Base-by-base conservation (phyloP, 176 grass and related monocot genomes). In the Juncus effusus region DNA sequence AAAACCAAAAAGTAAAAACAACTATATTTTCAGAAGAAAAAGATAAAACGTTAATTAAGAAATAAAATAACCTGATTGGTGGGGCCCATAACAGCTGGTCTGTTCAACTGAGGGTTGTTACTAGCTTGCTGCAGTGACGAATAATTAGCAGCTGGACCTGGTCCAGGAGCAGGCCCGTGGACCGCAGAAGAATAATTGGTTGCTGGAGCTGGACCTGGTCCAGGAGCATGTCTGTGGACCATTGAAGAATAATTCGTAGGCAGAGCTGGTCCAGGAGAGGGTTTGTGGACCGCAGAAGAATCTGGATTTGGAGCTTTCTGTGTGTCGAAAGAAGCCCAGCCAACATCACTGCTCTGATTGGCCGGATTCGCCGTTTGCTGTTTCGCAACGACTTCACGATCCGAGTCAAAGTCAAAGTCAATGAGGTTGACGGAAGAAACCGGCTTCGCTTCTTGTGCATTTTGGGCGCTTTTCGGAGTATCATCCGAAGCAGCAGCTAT, bases 291-390 rank as follows among this genome's bases (percentile, higher is more conserved):
- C 16, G 73, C 13, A 51, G 64, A 36, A 54, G 66, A 42, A 50
- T 88, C 73, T 59, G 62, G 40, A 36, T 80, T 78, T 73, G 47
- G 42, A 60, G 72, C 56, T 54, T n/a, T 56, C 58, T 54, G 56
- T 13, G 59, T 74, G 76, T 88, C 85, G 69, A 88, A 83, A 66
- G 80, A 83, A 65, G 85, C 85, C 85, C 85, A 88, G 36, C 80
- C 80, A 54, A 81, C 73, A 64, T 83, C 77, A 6, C 54, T 57
- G 54, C 16, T 72, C 42, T 59, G 14, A 59, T 49, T 72, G 13
- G 54, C 55, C 42, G 69, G 5, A 28, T 13, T 8, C 8, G 52
- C 36, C 28, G 69, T 72, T 45, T 72, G 40, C 56, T 74, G 36
- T 54, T 57, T 58, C 10, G 13, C 10, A 28, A 66, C 39, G 2